phyloP scores from a whole-genome alignment of 2,329 filamentous ascomycete species.

The Sporothrix brasiliensis region DNA sequence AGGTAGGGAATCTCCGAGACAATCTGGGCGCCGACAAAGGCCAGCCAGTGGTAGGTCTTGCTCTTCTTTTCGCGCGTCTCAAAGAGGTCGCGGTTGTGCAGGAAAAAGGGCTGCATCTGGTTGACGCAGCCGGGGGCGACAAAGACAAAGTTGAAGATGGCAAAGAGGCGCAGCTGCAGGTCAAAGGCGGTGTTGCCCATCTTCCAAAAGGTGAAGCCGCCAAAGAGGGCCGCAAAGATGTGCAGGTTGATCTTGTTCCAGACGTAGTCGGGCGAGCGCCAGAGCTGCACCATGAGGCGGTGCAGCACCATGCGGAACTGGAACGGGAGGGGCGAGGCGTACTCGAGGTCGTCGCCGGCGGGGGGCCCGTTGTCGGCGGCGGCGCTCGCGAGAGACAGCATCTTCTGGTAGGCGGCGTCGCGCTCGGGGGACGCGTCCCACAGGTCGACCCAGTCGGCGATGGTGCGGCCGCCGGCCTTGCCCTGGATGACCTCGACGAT shows the following conservation, averaged over 20 bases:
- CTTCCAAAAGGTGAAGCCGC: constrained; percentile 65
- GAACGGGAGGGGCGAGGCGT: constrained; percentile 66
- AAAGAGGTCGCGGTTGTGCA: constrained; percentile 67
- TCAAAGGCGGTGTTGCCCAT: constrained; percentile 61
- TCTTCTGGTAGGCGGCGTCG: constrained; percentile 65
- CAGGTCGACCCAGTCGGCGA: constrained; percentile 44
- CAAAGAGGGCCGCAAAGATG: constrained; percentile 61
- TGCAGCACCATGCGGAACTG: constrained; percentile 63
- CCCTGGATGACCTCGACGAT: constrained; percentile 63
- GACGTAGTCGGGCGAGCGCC: constrained; percentile 57
- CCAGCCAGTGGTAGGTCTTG: constrained; percentile 70
- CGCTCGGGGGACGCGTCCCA: constrained; percentile 46
- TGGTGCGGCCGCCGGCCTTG: not conserved
- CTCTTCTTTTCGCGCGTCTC: constrained; percentile 71
- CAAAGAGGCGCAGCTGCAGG: constrained; percentile 72
- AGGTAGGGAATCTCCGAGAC: constrained; percentile 67
- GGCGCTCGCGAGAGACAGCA: constrained; percentile 45
- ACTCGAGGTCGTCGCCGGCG: constrained; percentile 56
- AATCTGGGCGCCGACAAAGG: constrained; percentile 68
- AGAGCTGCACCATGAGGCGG: constrained; percentile 32
- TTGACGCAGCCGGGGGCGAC: constrained; percentile 68
- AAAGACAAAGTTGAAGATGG: constrained; percentile 69
- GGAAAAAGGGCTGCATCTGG: constrained; percentile 72
- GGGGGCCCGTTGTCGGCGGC: not conserved
- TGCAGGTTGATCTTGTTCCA: constrained; percentile 66